These are phyloP conservation scores for Tricholoma sp. DNA, from an alignment of 768 basidiomycete genomes.

Conservation along the genomic window DNA sequence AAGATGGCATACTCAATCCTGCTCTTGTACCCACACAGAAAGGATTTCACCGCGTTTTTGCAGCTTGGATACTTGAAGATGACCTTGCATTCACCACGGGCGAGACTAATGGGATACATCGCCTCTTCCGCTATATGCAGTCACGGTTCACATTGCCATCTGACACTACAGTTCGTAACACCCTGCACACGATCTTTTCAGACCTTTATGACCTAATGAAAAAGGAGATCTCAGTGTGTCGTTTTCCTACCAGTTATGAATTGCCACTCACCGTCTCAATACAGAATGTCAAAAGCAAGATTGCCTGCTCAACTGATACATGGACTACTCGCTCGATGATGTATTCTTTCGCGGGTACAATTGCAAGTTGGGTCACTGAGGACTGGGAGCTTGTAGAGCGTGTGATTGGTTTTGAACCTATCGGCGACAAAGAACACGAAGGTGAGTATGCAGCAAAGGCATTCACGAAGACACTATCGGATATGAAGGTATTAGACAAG, in stretches of 20 bases:
- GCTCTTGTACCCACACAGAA: constrained; percentile 10
- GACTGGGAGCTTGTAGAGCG: constrained; percentile 30
- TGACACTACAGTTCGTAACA: constrained; percentile 23
- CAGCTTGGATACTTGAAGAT: constrained; percentile 23
- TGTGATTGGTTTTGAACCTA: constrained; percentile 27
- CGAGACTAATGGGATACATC: constrained; percentile 10
- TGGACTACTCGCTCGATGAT: constrained; percentile 29
- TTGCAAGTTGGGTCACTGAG: constrained; percentile 24
- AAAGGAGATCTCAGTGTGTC: constrained; percentile 14
- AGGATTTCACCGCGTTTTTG: constrained; percentile 12
- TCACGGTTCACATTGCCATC: constrained; percentile 14
- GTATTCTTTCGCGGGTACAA: constrained; percentile 27
- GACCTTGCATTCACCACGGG: constrained; percentile 21
- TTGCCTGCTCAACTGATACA: constrained; percentile 22
- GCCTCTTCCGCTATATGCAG: constrained; percentile 15
- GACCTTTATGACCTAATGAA: constrained; percentile 18
- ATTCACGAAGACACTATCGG: constrained; percentile 19
- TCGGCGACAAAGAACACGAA: constrained; percentile 28
- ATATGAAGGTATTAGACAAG: constrained; percentile 26
- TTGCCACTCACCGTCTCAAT: neutral
- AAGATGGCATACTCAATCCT: constrained; percentile 14
- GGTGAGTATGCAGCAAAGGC: constrained; percentile 27
- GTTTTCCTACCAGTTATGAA: neutral
- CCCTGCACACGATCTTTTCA: constrained; percentile 9
- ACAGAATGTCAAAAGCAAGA: constrained; percentile 18